Evolutionary conservation across 192 early-diverging fungal genomes (phyloP), one percentile per base, ranked within the genome.

Genomic region (Podila minutissima): DNA sequence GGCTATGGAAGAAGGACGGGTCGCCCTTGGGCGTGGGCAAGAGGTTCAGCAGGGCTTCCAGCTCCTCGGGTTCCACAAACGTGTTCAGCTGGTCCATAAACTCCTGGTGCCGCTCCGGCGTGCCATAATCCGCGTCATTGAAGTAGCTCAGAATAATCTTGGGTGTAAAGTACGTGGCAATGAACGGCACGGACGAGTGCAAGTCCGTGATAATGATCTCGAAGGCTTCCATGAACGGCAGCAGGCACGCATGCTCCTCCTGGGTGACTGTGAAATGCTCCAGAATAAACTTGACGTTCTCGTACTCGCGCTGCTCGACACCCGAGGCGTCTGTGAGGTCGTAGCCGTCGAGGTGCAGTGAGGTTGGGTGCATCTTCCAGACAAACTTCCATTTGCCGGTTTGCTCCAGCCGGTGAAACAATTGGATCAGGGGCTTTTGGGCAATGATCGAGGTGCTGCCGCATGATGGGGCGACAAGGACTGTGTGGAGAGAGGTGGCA

Each of bases 161-260:
- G 32, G 82, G 82, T 11, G 73, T 72, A 15, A 83, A 83, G 49
- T 83, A 83, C 0, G 82, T 77, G 11, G 82, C 82, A 60, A 83
- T 83, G 35, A 78, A 83, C 0, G 82, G 82, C 2, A 83, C 74
- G 15, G 75, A 83, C 13, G 82, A 83, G 28, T 83, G 82, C 48
- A 83, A 41, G 33, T 83, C 82, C 15, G 74, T 77, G 24, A 83
- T 74, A 59, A 83, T 69, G 12, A 83, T 51, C 65, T 75, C 74
- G 59, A 83, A 78, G 8, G 75, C 82, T 46, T 83, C 82, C 63
- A 83, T 71, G 66, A 83, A 83, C 29, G 82, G 82, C 28, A 83
- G 33, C 19, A 83, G 60, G 28, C 75, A 83, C 5, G 75, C 64
- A 46, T 83, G 71, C 38, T 83, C 82, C 17, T 77, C 75, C 13